These are phyloP conservation scores for Heimioporus sp. DNA, from an alignment of 768 basidiomycete species.

Conservation along the genomic window DNA sequence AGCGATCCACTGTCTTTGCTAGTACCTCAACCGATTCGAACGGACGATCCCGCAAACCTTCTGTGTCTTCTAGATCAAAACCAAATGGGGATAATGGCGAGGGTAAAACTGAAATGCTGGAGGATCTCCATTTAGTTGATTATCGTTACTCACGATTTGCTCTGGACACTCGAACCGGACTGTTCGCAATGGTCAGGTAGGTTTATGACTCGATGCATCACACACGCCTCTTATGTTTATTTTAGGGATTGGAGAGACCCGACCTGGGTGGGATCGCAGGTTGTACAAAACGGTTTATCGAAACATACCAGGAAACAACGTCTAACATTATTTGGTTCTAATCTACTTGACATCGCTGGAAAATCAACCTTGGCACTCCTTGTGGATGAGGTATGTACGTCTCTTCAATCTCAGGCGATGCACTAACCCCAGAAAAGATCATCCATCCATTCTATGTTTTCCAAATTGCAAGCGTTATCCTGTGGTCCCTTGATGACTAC, in stretches of 20 bases:
- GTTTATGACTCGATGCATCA: not conserved
- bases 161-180: conserved; percentile 77
- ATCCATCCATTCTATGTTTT: conserved; percentile 99
- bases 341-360: conserved; percentile 86
- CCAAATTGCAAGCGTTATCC: conserved; percentile 89
- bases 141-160: conserved; percentile 93
- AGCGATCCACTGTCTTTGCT: conserved; percentile 78
- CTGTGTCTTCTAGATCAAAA: conserved; percentile 27
- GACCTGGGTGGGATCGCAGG: conserved; percentile 58
- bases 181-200: conserved; percentile 82
- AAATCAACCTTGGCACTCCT: conserved; percentile 78
- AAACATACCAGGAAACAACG: conserved; percentile 60
- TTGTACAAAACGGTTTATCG: conserved; percentile 65
- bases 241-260: conserved; percentile 89
- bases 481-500: conserved; percentile 96
- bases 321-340: conserved; percentile 71
- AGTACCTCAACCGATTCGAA: conserved; percentile 29
- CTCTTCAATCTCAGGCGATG: not conserved
- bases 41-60: conserved; percentile 19
- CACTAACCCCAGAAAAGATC: conserved; percentile 45
- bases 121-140: conserved; percentile 68
- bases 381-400: conserved; percentile 76
- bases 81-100: conserved; percentile 31
- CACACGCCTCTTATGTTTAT: conserved; percentile 4
- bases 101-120: conserved; percentile 38